Percentiles rank a stretch among this genome's conserved stretches.
Conservation (phyloP, 495 filamentous ascomycete genomes). For the Jackrogersella multiformis region DNA sequence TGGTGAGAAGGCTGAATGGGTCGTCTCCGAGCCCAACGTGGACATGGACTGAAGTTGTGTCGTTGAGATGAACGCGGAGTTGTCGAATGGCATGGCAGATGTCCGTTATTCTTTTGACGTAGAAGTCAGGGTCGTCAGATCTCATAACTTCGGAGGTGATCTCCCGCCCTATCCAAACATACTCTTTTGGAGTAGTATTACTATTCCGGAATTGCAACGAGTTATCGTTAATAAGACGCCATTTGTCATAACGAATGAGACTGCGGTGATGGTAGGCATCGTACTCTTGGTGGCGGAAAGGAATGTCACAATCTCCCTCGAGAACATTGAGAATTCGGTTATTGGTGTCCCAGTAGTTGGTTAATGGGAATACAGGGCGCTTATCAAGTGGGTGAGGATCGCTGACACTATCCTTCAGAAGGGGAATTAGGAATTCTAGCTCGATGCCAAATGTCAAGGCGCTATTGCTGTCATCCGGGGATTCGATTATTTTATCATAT, state of each 20-base stretch:
- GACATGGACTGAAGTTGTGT: slow-evolving; percentile 30
- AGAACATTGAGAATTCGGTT: background rate
- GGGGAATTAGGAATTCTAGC: slow-evolving; percentile 35
- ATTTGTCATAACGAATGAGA: slow-evolving; percentile 25
- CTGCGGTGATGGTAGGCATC: slow-evolving; percentile 15
- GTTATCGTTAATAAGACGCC: slow-evolving; percentile 26
- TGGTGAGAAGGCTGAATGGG: slow-evolving; percentile 38
- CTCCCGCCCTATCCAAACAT: slow-evolving; percentile 24
- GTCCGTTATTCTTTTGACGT: slow-evolving; percentile 20
- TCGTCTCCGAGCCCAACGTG: slow-evolving; percentile 41
- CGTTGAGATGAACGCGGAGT: slow-evolving; percentile 30
- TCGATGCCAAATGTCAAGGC: slow-evolving; percentile 39
- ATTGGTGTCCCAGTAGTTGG: background rate
- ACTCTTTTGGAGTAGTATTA: background rate
- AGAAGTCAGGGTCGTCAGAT: slow-evolving; percentile 8
- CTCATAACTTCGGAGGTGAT: slow-evolving; percentile 35
- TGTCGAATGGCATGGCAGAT: slow-evolving; percentile 30
- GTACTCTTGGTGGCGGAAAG: background rate
- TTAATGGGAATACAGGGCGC: background rate
- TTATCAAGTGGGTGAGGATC: slow-evolving; percentile 27
- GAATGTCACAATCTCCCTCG: background rate
- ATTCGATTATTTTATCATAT: slow-evolving; percentile 26
- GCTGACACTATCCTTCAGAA: background rate
- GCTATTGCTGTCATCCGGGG: slow-evolving; percentile 18
- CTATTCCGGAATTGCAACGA: background rate